phyloP scores from a whole-genome alignment of 306 rosid species.

The Coriaria nepalensis region DNA sequence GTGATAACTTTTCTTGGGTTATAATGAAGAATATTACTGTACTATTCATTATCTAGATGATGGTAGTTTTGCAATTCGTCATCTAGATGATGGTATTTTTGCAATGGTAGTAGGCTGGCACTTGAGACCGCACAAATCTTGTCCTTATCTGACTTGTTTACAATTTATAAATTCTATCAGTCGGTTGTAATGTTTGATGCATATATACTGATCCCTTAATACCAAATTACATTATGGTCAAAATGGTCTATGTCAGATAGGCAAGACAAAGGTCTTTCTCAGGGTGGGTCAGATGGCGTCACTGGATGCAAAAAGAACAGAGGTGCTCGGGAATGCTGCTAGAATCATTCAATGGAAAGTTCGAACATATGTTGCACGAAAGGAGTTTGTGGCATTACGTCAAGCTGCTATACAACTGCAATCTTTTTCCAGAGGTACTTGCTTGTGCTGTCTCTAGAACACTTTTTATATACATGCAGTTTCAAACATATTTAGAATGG shows the following conservation, averaged over 20 bases:
- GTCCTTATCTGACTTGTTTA: too few relatives aligned
- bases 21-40: too few relatives aligned
- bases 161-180: too few relatives aligned
- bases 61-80: too few relatives aligned
- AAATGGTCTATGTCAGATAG: slow-evolving; percentile 65
- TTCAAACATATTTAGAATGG: too few relatives aligned
- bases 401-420: slow-evolving; percentile 80
- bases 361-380: slow-evolving; percentile 85
- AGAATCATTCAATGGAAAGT: slow-evolving; percentile 88
- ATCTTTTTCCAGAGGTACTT: slow-evolving; percentile 77
- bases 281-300: slow-evolving; percentile 99
- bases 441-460: slow-evolving; percentile 14
- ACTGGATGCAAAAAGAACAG: slow-evolving; percentile 94
- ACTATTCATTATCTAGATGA: too few relatives aligned
- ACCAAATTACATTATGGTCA: slow-evolving; percentile 18
- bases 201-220: too few relatives aligned
- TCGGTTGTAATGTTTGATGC: too few relatives aligned
- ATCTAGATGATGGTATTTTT: too few relatives aligned
- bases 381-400: slow-evolving; percentile 63
- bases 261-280: slow-evolving; percentile 81
- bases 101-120: too few relatives aligned
- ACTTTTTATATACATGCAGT: slow-evolving; percentile 6
- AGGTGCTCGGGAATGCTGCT: slow-evolving; percentile 95
- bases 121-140: too few relatives aligned
- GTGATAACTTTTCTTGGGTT: too few relatives aligned